Base-by-base conservation (phyloP, 805 yeast species). In the Saccharomyces paradoxus region DNA sequence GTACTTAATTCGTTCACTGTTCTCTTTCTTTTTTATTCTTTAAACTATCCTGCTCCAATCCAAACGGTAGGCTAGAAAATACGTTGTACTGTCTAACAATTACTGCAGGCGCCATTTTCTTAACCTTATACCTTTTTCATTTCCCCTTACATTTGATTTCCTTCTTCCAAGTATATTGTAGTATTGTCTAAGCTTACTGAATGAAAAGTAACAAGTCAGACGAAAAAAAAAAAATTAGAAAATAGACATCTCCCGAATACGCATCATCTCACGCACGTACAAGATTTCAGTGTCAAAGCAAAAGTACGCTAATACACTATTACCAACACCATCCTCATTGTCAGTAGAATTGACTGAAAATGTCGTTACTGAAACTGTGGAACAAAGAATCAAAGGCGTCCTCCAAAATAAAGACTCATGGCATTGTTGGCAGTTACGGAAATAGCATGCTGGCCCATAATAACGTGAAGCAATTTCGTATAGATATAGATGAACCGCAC, bases 401-500 rank as follows among this genome's bases (percentile, higher is more conserved):
- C 3, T 48, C 62, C 10, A 48, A 62, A 27, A 63, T 59, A 53
- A 63, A 65, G 53, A 59, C 66, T 13, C 55, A 61, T 49, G 58
- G 59, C 50, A 48, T 65, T 12, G 69, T 59, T 26, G 59, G 59
- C 13, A 58, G 63, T 50, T 48, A 31, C 31, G 51, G 52, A 24
- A 51, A 37, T 21, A 51, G 57, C 24, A 37, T 55, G 41, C 54
- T 56, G n/a, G 50, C 51, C 32, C 52, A 51, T 37, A 74, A 71
- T 48, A 71, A 79, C 10, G 76, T 81, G 12, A 77, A 76, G 47
- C 91, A 87, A 59, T 84, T 88, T 69, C 86, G 82, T 68, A 82
- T 89, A 50, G 75, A 76, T 48, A 74, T 89, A 49, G 86, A 84
- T 57, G 83, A 84, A 53, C 91, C 96, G 1, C 96, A 88, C 67